Base-by-base conservation (phyloP, 2,329 filamentous ascomycete species). In the Penicillium sclerotigenum region DNA sequence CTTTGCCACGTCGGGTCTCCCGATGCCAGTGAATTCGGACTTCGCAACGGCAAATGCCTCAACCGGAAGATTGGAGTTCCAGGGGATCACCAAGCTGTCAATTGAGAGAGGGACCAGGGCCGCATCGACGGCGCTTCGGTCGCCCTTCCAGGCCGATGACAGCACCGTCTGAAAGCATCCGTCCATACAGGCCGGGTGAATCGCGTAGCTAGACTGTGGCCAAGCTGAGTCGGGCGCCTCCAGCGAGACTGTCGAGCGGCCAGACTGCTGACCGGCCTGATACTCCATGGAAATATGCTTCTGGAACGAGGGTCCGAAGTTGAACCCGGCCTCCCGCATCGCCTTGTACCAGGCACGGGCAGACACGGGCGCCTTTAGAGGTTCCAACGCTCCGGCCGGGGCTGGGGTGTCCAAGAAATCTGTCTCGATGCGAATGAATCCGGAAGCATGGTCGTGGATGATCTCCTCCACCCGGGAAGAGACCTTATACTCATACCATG, bases 171-270 rank as follows among this genome's bases (percentile, higher is more conserved):
- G 47, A 24, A 50, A 42, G 29, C 47, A 50, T 28, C 36, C 22
- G 20, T 50, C 36, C 28, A 50, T 50, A n/a, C 47, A 41, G 18
- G 37, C 47, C 26, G 47, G 47, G 36, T 50, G 47, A 31, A 50
- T 41, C 10, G 36, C 22, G 40, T 41, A 42, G 14, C 18, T 22
- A 9, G 47, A 50, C 26, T 41, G 47, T 4, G n/a, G 33, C 14
- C n/a, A 18, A 18, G 11, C n/a, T 14, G 47, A 41, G 5, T 34
- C 47, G 16, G 47, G 36, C 24, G 20, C 33, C 22, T 50, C 33
- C 36, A 50, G 37, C 28, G 36, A 50, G 18, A 50, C 36, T 1
- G 28, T 41, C 4, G 47, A 40, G 6, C 47, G 34, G 26, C 26
- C 38, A 24, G 9, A 26, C 16, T 26, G 34, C n/a, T 50, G 34